Evolutionary conservation across 1,139 yeast genomes (phyloP), one percentile per base, ranked within the genome.

Genomic region (Geotrichum aggregatum): DNA sequence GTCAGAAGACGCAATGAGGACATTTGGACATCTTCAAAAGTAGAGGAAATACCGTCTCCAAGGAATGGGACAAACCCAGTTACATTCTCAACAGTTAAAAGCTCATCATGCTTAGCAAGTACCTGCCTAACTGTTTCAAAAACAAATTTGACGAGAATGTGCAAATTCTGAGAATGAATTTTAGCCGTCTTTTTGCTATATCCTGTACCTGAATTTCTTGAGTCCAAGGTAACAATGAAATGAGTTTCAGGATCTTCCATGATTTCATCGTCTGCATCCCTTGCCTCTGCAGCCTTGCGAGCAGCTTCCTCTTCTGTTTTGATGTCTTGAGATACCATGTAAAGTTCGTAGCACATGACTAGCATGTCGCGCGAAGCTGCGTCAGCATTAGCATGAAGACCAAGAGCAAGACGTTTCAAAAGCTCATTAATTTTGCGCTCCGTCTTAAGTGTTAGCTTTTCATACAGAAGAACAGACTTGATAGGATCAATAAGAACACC

Each of bases 391-490:
- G 78, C 83, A 61, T 82, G 80, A 54, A 92, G 71, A 33, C 98
- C 99, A 30, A 80, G 70, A 0, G 95, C 77, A 62, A 84, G 80
- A 58, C 95, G 77, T 66, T 87, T 78, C 59, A 91, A 67, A 38
- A 92, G 71, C 61, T 89, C 96, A 59, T 86, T 92, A 42, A 91
- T 71, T 63, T 87, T 88, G 54, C 80, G 80, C 66, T 86, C 92
- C 19, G 82, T 78, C 63, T 80, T 86, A 59, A 80, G 71, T 3
- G 84, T 78, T 10, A 89, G 74, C 59, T 81, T 79, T 63, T 86
- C 94, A 49, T 75, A 71, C 43, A 87, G 69, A 55, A 92, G 71
- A 53, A 79, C 69, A 3, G 73, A 64, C 63, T 83, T 83, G 36
- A 92, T 73, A 1, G 98, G 98, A 14, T 74, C 74, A 24, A 92